Evolutionary conservation across 768 basidiomycete genomes (phyloP), one percentile per base, ranked within the genome.

Genomic region (Mycena leptocephala): DNA sequence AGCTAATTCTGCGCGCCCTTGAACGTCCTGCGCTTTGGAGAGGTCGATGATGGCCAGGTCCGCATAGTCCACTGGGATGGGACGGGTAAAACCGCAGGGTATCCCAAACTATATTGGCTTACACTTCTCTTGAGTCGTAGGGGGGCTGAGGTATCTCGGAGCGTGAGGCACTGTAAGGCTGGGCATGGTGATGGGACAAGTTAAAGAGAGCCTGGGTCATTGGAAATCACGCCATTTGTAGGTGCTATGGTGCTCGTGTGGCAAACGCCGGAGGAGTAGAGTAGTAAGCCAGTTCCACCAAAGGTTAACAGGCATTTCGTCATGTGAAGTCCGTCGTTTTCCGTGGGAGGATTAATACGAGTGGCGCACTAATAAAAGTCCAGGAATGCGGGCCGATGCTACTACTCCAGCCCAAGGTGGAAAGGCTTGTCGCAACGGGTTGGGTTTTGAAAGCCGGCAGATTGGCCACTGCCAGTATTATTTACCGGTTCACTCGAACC

Each of bases 11-110:
- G 79, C 75, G 13, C 88, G 86, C 6, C 84, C 88, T 72, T 89
- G 86, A 0, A 80, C 76, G 14, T 85, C 89, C 1, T 74, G 64
- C 1, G 84, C 85, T 62, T 85, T 83, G 13, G 90, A 84, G 20
- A 93, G 78, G 76, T 93, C 91, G 65, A 93, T 87, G 65, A 89
- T 84, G 1, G 90, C 84, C 18, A 93, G 86, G 48, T 91, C 89
- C 3, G 89, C 92, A 70, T 80, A 85, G 63, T 85, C 85, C 76
- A 86, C 82, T 84, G 83, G 84, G 48, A 28, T 63, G 72, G 22
- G 73, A 76, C 11, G 28, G 3, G 18, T 9, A n/a, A 53, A 46
- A n/a, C n/a, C 22, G 9, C 1, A 0, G 32, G 11, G 46, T 53
- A 26, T 14, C 9, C 6, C 13, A 1, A 14, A 46, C 22, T 22